Evolutionary conservation across 2,329 filamentous ascomycete species (phyloP).

Genomic region (Apiospora malaysiana): DNA sequence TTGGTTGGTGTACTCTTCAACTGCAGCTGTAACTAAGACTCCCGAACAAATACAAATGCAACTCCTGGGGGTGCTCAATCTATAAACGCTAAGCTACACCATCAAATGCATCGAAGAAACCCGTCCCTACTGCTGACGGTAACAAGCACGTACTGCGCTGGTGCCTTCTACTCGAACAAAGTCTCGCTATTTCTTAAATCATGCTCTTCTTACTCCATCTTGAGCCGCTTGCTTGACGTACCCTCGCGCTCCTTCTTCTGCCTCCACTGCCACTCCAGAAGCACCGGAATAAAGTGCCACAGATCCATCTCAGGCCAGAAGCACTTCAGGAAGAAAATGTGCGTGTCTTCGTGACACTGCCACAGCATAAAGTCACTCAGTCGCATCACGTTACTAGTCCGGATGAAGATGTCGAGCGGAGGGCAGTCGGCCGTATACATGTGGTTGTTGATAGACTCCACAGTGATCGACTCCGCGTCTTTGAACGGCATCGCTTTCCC

Average conservation of each 20-base stretch:
- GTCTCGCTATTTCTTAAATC: background rate
- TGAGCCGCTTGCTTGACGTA: conserved; percentile 43
- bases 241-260: conserved; percentile 63
- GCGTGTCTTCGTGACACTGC: conserved; percentile 93
- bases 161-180: conserved; percentile 9
- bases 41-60: background rate
- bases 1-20: background rate
- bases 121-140: background rate
- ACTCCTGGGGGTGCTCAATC: conserved; percentile 8
- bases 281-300: conserved; percentile 88
- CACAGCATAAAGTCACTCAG: conserved; percentile 98
- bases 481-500: conserved; percentile 50
- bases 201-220: conserved; percentile 31
- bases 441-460: conserved; percentile 80
- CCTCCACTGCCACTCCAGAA: conserved; percentile 86
- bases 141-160: conserved; percentile 13
- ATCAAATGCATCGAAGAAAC: conserved; percentile 6
- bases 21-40: conserved; percentile 9
- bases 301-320: conserved; percentile 97
- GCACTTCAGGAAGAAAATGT: conserved; percentile 90
- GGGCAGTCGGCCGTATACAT: conserved; percentile 88
- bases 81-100: conserved; percentile 5
- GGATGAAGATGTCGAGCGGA: conserved; percentile 86
- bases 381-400: conserved; percentile 90
- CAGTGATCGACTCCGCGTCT: conserved; percentile 87